These are phyloP conservation scores for Coccomyxa sp. DNA, from an alignment of 139 green algal species.

Conservation along the genomic window DNA sequence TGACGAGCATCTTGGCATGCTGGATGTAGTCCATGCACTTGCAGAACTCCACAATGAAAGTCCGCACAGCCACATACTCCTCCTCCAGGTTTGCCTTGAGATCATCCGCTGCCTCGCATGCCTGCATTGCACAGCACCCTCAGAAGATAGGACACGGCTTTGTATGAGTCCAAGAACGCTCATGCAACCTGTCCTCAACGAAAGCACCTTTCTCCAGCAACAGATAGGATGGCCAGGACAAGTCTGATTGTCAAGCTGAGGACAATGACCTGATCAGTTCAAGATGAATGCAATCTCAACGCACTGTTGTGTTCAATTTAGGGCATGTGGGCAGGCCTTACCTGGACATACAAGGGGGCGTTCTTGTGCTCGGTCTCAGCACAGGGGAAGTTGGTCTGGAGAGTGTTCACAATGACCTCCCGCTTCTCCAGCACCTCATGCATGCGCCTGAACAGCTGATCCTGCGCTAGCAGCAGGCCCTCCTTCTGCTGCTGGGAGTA, in stretches of 20 bases:
- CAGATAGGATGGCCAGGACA: too few relatives aligned
- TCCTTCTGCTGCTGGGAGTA: not conserved
- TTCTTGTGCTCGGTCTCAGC: not conserved
- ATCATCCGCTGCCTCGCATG: not conserved
- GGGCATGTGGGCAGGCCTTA: not conserved
- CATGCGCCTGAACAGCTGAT: not conserved
- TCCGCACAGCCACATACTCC: constrained; percentile 3
- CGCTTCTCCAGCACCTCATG: not conserved
- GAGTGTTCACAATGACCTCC: not conserved
- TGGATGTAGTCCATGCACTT: not conserved
- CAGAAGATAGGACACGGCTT: too few relatives aligned
- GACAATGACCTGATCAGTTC: too few relatives aligned
- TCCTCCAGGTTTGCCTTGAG: constrained; percentile 4
- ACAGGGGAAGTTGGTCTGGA: not conserved
- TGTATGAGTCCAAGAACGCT: too few relatives aligned
- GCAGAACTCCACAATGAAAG: not conserved
- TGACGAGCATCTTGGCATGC: not conserved
- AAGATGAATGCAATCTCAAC: not conserved
- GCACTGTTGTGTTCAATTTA: too few relatives aligned
- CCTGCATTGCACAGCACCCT: not conserved
- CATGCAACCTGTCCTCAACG: not conserved
- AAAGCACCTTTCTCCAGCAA: too few relatives aligned
- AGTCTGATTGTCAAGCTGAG: not conserved
- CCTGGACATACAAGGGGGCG: not conserved
- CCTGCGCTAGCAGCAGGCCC: not conserved